phyloP scores from a whole-genome alignment of 495 filamentous ascomycete genomes.

The Aspergillus asperescens region DNA sequence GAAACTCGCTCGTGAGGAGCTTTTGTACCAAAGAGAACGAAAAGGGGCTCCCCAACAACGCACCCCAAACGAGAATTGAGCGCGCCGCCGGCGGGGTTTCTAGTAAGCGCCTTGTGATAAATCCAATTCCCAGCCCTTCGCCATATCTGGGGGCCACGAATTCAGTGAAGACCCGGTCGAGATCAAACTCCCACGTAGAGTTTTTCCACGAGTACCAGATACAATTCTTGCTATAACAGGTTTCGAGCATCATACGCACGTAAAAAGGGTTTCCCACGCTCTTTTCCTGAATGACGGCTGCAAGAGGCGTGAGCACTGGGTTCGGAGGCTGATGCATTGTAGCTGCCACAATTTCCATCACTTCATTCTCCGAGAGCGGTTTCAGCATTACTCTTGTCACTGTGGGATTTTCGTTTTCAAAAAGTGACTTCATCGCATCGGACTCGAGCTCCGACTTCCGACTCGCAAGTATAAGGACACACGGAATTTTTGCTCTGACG shows the following conservation, averaged over 20 bases:
- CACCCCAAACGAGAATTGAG: constrained; percentile 81
- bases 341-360: constrained; percentile 67
- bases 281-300: constrained; percentile 75
- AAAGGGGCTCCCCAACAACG: constrained; percentile 71
- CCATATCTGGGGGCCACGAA: constrained; percentile 73
- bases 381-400: constrained; percentile 60
- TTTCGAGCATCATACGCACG: constrained; percentile 83
- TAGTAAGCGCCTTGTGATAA: constrained; percentile 67
- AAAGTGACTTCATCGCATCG: constrained; percentile 35
- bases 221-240: constrained; percentile 76
- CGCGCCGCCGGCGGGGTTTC: constrained; percentile 67
- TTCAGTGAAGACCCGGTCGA: constrained; percentile 76
- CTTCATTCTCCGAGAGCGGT: constrained; percentile 67
- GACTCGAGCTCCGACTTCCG: constrained; percentile 39
- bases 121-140: constrained; percentile 71
- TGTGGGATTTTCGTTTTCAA: constrained; percentile 40
- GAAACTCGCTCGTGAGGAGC: constrained; percentile 63
- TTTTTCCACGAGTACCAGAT: constrained; percentile 85
- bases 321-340: constrained; percentile 55
- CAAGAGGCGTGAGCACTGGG: constrained; percentile 38
- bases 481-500: constrained; percentile 63
- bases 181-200: constrained; percentile 73
- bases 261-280: constrained; percentile 81
- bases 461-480: constrained; percentile 64
- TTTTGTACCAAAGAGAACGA: constrained; percentile 75